These are phyloP conservation scores for Citrullus colocynthis DNA, from an alignment of 306 rosid species.

Conservation along the genomic window DNA sequence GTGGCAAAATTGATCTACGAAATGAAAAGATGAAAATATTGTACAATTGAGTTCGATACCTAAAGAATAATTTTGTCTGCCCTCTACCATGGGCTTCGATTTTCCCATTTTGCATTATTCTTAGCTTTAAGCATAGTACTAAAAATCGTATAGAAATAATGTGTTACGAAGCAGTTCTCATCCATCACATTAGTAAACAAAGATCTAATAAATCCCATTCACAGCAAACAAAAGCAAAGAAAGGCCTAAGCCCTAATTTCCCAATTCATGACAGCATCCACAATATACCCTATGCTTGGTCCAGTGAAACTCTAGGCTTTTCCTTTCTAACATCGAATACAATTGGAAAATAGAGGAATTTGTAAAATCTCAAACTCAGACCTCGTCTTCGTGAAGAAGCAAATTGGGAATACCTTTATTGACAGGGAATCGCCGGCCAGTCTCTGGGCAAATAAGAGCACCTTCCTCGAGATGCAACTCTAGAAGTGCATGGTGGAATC, in stretches of 20 bases:
- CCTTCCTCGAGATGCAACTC: slow-evolving; percentile 93
- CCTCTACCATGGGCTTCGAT: too few relatives aligned
- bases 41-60: too few relatives aligned
- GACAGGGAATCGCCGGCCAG: slow-evolving; percentile 64
- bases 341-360: not conserved
- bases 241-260: not conserved
- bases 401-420: slow-evolving; percentile 80
- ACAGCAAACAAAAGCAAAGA: not conserved
- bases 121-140: too few relatives aligned
- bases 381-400: slow-evolving; percentile 94
- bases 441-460: slow-evolving; percentile 72
- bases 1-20: too few relatives aligned
- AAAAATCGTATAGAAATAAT: too few relatives aligned
- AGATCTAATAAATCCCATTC: not conserved
- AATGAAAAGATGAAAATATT: too few relatives aligned
- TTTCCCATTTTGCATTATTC: too few relatives aligned
- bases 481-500: slow-evolving; percentile 79
- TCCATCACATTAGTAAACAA: not conserved
- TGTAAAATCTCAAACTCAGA: slow-evolving; percentile 22
- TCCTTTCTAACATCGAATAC: not conserved
- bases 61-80: too few relatives aligned
- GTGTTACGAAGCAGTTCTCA: not conserved
- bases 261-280: not conserved
- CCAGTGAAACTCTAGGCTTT: not conserved
- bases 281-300: not conserved